Evolutionary conservation across 2,329 filamentous ascomycete genomes (phyloP), one percentile per base, ranked within the genome.

Genomic region (Pseudogymnoascus sp.): DNA sequence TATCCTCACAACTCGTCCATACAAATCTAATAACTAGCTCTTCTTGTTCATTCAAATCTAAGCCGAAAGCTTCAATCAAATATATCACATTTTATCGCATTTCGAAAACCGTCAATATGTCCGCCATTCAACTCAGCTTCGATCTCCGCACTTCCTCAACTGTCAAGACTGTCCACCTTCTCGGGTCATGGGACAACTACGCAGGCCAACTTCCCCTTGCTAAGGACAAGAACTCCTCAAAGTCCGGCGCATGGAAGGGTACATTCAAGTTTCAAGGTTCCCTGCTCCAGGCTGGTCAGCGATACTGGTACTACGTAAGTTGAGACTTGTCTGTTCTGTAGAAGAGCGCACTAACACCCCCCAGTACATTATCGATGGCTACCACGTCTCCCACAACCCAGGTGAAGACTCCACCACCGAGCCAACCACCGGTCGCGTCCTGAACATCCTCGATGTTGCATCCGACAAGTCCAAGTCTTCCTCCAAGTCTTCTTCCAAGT

Each of bases 131-230:
- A 81, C 88, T 96, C 71, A 93, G 92, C 76, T 97, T 97, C 82
- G 88, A 89, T 78, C 90, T 97, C 78, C 91, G 93, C 82, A 96
- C 96, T 77, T 96, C 93, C 75, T 87, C 91, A 76, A 91, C 92
- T 80, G 91, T 96, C 84, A 96, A 97, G 87, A 93, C 93, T 74
- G 93, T 96, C 76, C 93, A 97, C 77, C 84, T 99, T 71, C 89
- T 97, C 79, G 93, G 93, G 74, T 97, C 93, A 70, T 99, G 93
- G 93, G 95, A 99, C 83, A 90, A 90, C 83, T 99, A 99, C 85
- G 83, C 85, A 71, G 91, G 91, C 70, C 93, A 97, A 79, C 90
- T 97, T 72, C 93, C 93, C 64, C 89, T 97, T 71, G 91, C 92
- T 79, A 93, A 92, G 82, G 91, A 96, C 78, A 87, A 85, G 80